phyloP scores from a whole-genome alignment of 768 basidiomycete genomes.

The Pleurotus tuber-regium region DNA sequence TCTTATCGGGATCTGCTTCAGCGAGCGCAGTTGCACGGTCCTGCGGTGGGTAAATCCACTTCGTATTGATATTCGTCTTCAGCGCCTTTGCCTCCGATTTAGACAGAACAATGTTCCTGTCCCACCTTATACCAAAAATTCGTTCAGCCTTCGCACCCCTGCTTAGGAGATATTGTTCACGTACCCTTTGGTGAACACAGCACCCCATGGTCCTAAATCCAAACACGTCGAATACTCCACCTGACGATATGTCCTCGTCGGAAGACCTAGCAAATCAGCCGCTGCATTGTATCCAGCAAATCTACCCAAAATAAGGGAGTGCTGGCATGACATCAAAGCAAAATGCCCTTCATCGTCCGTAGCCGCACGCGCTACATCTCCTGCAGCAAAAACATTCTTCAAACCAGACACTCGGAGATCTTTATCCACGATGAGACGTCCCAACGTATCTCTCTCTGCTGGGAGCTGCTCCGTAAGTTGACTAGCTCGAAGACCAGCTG shows the following conservation, averaged over 20 bases:
- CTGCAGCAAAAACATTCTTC: conserved; percentile 17
- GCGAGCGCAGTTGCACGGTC: conserved; percentile 14
- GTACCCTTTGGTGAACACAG: conserved; percentile 15
- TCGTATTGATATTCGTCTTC: conserved; percentile 18
- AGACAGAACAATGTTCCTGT: conserved; percentile 12
- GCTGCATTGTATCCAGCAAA: conserved; percentile 17
- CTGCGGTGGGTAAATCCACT: conserved; percentile 19
- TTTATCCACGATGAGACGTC: conserved; percentile 15
- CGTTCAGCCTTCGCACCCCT: neutral
- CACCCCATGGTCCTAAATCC: conserved; percentile 19
- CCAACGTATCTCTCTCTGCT: conserved; percentile 15
- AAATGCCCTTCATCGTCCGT: conserved; percentile 18
- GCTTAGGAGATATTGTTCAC: neutral
- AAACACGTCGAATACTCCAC: conserved; percentile 19
- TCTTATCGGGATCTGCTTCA: conserved; percentile 14
- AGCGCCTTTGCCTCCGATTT: conserved; percentile 15
- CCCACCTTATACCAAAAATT: conserved; percentile 16
- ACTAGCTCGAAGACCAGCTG: conserved; percentile 20
- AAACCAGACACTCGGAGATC: conserved; percentile 16
- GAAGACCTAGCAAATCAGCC: conserved; percentile 17
- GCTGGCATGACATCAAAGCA: conserved; percentile 18
- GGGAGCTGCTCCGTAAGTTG: conserved; percentile 19
- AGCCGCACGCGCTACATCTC: conserved; percentile 16
- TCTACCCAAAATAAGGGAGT: conserved; percentile 17
- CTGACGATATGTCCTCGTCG: conserved; percentile 15